Base-by-base conservation (phyloP, 169 alveolate species). In the Cryptosporidium sp. region DNA sequence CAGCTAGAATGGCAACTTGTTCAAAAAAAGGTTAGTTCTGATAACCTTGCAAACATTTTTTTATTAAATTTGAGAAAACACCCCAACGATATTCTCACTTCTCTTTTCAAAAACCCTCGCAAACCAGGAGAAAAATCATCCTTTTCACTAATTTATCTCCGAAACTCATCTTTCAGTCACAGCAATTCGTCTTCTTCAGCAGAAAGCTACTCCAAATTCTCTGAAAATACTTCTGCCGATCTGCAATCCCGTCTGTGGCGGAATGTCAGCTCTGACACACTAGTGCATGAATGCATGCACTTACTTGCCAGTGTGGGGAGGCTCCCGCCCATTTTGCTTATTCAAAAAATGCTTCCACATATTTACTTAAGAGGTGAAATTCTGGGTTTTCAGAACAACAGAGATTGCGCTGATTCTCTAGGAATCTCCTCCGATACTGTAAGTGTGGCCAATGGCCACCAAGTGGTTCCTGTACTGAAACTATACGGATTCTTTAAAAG, bases 241-340 rank as follows among this genome's bases (percentile, higher is more conserved):
- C 14, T 48, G 5, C 6, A 48, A 8, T 48, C 55, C n/a, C 55
- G 21, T 5, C 55, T 48, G 0, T 48, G 55, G 55, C 55, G 14
- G 1, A 48, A 48, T 48, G 21, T 48, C 55, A 65, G 41, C 3
- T 9, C 41, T 21, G 71, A 65, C 43, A 21, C 52, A 8, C 43
- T 52, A 8, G 8, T 8, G 4, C 18, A 26, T n/a, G 71, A 41
- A 18, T 59, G 51, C 86, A 73, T 73, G 86, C 48, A 73, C 7
- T 3, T 59, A 23, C 23, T 73, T 29, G 37, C n/a, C n/a, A 5
- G n/a, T 43, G 23, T 73, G 58, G 71, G 58, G 45, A 73, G 33
- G 8, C 16, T 73, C 86, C 86, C 86, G 70, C 86, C 86, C 0
- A 8, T 35, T 1, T 10, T 52, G n/a, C 48, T 73, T n/a, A 55